Conservation (phyloP, 2,329 filamentous ascomycete species). For the Didymella lethalis region DNA sequence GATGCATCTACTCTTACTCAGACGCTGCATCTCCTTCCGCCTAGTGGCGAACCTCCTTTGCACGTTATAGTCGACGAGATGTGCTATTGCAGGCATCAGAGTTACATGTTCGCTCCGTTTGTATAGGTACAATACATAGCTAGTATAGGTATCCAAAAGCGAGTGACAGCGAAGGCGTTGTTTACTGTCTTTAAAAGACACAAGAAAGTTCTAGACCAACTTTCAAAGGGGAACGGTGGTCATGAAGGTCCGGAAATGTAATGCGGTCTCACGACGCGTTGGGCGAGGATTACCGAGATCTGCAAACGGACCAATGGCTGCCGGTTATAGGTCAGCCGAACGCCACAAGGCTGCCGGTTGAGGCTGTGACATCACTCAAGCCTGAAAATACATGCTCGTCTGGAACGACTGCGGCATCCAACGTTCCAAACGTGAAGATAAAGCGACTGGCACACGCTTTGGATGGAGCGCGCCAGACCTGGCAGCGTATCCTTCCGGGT, state of each 20-base stretch:
- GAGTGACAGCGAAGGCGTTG: neutral
- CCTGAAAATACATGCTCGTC: neutral
- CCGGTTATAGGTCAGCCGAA: neutral
- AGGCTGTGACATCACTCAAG: neutral
- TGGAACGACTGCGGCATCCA: neutral
- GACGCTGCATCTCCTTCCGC: neutral
- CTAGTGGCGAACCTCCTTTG: neutral
- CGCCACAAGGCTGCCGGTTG: neutral
- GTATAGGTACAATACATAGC: no score
- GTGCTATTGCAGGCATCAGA: neutral
- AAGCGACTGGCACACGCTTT: neutral
- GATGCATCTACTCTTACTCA: neutral
- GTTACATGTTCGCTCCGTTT: neutral
- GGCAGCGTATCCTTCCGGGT: neutral
- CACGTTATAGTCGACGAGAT: neutral
- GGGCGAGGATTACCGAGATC: conserved; percentile 8
- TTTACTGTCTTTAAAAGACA: neutral
- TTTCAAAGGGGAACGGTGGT: neutral
- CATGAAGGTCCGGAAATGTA: neutral
- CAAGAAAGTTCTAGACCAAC: neutral
- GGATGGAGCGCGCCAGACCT: neutral
- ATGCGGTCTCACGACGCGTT: neutral
- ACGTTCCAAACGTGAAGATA: neutral
- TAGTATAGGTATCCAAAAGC: neutral
- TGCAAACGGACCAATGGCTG: neutral